Conservation (phyloP, 352 stramenopile species). For the Globisporangium camurandrum region DNA sequence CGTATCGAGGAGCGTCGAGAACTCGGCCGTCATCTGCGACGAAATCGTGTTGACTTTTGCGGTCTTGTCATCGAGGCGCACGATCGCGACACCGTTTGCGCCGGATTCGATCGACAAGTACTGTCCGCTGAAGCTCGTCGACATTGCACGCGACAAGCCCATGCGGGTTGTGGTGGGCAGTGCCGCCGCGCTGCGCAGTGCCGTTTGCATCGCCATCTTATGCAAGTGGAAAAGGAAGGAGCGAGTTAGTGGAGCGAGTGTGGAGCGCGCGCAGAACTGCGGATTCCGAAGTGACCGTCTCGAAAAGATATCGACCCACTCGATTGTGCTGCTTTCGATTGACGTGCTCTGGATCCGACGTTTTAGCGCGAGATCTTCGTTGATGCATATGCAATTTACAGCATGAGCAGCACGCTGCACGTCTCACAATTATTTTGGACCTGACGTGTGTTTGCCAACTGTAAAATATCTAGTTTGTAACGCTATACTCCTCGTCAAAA, state of each 20-base stretch:
- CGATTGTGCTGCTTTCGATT: neutral
- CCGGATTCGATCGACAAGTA: slow-evolving; percentile 88
- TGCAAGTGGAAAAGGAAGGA: neutral
- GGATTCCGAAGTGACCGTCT: neutral
- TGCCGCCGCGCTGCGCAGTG: neutral
- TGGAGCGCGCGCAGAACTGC: neutral
- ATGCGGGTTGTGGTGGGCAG: neutral
- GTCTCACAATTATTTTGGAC: neutral
- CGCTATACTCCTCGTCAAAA: too few species aligned
- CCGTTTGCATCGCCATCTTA: neutral
- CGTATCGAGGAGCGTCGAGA: slow-evolving; percentile 80
- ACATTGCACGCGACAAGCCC: slow-evolving; percentile 18
- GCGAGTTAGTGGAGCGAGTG: neutral
- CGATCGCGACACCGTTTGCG: slow-evolving; percentile 83
- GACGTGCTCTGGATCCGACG: neutral
- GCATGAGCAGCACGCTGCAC: too few species aligned
- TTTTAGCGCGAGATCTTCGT: too few species aligned
- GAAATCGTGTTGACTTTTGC: slow-evolving; percentile 93
- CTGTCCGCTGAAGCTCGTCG: slow-evolving; percentile 36
- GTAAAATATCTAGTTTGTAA: too few species aligned
- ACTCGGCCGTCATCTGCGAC: slow-evolving; percentile 87
- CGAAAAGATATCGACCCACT: neutral
- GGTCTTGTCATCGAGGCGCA: slow-evolving; percentile 88
- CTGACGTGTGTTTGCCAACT: neutral
- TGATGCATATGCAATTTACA: too few species aligned